Evolutionary conservation across 202 grass and related monocot genomes (phyloP).

Genomic region (Miscanthus sacchariflorus): DNA sequence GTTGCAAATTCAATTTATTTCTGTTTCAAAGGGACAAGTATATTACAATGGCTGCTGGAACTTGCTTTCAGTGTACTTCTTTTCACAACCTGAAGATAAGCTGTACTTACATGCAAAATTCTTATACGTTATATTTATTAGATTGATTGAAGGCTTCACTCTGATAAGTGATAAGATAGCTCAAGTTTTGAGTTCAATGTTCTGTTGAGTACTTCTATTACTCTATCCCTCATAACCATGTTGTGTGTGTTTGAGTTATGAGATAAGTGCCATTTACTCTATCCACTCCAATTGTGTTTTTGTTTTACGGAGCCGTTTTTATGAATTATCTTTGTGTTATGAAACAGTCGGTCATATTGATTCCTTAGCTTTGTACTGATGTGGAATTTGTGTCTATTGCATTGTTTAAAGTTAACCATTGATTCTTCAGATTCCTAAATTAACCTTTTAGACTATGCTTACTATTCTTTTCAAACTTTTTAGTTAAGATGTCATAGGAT

Average conservation of each 20-base stretch:
- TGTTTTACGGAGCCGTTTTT: background rate
- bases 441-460: constrained; percentile 7
- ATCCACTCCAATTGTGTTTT: background rate
- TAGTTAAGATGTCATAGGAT: background rate
- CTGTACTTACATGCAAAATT: background rate
- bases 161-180: background rate
- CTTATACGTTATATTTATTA: constrained; percentile 1
- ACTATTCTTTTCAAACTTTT: background rate
- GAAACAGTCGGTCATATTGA: background rate
- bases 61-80: constrained; percentile 6
- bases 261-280: background rate
- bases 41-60: background rate
- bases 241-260: background rate
- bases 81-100: background rate
- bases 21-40: background rate
- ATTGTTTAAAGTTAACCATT: constrained; percentile 31
- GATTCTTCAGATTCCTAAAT: constrained; percentile 24
- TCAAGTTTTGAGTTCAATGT: constrained; percentile 14
- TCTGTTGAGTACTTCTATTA: background rate
- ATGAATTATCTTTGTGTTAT: constrained; percentile 11
- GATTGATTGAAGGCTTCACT: constrained; percentile 5
- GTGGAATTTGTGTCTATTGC: background rate
- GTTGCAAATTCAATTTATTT: constrained; percentile 23
- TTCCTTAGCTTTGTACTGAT: background rate
- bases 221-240: background rate